Base-by-base conservation (phyloP, 208 protist genomes). In the Trypanosomatidae sp. region DNA sequence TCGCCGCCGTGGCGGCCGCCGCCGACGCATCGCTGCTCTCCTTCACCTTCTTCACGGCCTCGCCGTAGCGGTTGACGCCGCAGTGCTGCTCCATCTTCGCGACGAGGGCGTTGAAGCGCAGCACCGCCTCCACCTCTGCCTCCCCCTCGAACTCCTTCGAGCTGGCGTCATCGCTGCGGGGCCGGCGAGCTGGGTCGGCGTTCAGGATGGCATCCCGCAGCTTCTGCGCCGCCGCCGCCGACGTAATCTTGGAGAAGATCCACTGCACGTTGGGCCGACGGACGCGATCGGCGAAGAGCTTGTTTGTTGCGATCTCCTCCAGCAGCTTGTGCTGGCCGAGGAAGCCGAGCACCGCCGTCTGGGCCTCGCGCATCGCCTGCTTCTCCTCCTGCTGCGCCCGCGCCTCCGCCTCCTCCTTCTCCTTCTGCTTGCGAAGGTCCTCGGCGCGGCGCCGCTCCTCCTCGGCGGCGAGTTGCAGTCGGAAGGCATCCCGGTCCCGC, bases 61-160 rank as follows among this genome's bases (percentile, higher is more conserved):
- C 89, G 52, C 93, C 93, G 74, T 95, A 97, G 66, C 93, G 90
- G 66, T 81, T 92, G 43, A 91, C 22, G 50, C 93, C 90, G 55
- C 90, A 69, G 50, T 83, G 82, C 71, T 80, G 70, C 73, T 97
- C 91, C 69, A 83, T 82, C 41, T 85, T 81, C 17, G 74, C 68
- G 25, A 97, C 25, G 12, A 89, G 44, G 9, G 60, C 68, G 76
- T 97, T 95, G 77, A 97, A 95, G 39, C 76, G 74, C 49, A 88
- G 28, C n/a, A 97, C 92, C 10, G 82, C 85, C 62, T 90, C 87
- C 39, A 91, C 85, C 52, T 74, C 77, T 58, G 62, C 74, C 12
- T 46, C 60, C 25, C 71, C 77, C 30, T 78, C 70, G 30, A 79
- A 47, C n/a, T 78, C 74, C 41, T 71, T 68, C 62, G 76, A n/a